Conservation (phyloP, 768 basidiomycete species). For the Leccinum obscurum region DNA sequence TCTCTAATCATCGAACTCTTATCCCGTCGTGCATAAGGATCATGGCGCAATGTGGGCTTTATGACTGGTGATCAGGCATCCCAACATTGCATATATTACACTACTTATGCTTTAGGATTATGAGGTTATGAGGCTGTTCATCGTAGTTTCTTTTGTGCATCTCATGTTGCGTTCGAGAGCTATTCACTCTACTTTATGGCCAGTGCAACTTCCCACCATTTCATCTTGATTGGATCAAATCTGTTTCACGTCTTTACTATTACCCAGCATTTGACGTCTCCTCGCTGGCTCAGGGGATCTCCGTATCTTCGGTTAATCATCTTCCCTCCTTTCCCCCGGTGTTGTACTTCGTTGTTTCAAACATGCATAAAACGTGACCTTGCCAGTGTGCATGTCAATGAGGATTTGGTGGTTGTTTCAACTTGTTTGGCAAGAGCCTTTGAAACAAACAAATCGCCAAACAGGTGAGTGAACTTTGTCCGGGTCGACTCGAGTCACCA, state of each 20-base stretch:
- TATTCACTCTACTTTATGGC: not conserved
- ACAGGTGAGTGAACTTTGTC: not conserved
- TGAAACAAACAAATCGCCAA: constrained; percentile 10
- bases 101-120: not conserved
- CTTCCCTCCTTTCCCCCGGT: no score
- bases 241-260: no score
- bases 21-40: constrained; percentile 2
- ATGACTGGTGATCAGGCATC: not conserved
- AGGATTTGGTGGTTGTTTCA: not conserved
- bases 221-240: not conserved
- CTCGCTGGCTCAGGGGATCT: no score
- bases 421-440: constrained; percentile 10
- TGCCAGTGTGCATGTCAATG: no score
- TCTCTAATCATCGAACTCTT: constrained; percentile 19
- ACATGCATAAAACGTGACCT: no score
- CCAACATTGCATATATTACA: not conserved
- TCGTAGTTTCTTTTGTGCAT: not conserved
- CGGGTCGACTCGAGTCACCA: no score
- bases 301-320: no score
- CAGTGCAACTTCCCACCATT: not conserved
- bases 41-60: not conserved
- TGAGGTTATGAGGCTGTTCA: not conserved
- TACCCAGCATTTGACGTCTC: no score
- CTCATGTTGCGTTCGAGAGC: not conserved
- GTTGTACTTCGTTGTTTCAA: not conserved